Evolutionary conservation across 768 basidiomycete species (phyloP).

Genomic region (Dacryopinax primogenitus): DNA sequence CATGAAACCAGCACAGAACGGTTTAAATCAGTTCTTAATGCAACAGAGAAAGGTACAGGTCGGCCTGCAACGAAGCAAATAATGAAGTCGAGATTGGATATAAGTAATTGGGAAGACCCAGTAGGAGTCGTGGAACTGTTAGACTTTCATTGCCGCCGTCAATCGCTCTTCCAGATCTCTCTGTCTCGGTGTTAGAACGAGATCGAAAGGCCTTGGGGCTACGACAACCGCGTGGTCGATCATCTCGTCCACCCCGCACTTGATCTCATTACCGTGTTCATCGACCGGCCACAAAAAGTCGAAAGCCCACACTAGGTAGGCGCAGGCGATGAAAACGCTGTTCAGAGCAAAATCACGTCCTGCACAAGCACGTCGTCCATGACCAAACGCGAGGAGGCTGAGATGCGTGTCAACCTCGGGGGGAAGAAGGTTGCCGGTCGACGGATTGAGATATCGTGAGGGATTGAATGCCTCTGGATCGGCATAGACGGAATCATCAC

Average conservation of each 20-base stretch:
- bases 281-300: constrained; percentile 34
- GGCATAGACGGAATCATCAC: constrained; percentile 31
- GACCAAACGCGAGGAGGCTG: constrained; percentile 1
- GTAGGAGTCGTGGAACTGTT: too few relatives aligned
- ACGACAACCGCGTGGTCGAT: neutral
- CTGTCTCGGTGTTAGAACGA: neutral
- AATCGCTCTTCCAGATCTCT: neutral
- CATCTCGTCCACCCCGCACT: neutral
- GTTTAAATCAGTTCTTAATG: too few relatives aligned
- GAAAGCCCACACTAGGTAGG: constrained; percentile 36
- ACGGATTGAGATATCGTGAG: constrained; percentile 25
- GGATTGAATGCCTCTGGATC: constrained; percentile 33
- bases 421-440: constrained; percentile 25
- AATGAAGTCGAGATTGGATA: too few relatives aligned
- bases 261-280: constrained; percentile 32
- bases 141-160: neutral
- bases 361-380: constrained; percentile 34
- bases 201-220: neutral
- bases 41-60: too few relatives aligned
- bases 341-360: constrained; percentile 42
- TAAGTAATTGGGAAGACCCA: too few relatives aligned
- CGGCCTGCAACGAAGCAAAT: too few relatives aligned
- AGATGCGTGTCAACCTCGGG: constrained; percentile 12
- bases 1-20: too few relatives aligned
- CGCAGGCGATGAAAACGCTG: constrained; percentile 36